These are phyloP conservation scores for Flaveria ramosissima DNA, from an alignment of 129 eudicot genomes.

Conservation along the genomic window DNA sequence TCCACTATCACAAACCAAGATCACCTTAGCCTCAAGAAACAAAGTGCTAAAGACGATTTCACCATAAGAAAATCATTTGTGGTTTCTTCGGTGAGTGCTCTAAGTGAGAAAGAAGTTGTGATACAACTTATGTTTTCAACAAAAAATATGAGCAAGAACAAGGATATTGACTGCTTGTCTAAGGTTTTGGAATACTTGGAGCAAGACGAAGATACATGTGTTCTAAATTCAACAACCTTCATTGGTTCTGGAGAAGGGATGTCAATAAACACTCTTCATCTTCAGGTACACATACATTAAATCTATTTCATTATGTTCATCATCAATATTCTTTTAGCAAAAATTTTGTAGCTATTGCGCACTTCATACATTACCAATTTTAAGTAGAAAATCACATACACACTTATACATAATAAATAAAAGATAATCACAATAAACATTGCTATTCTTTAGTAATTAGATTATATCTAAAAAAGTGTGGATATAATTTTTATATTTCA, in stretches of 20 bases:
- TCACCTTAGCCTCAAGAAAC: constrained; percentile 1
- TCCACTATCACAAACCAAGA: constrained; percentile 10
- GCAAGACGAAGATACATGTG: constrained; percentile 31
- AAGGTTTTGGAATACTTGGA: constrained; percentile 39
- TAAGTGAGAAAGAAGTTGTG: constrained; percentile 40
- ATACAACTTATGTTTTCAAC: constrained; percentile 42
- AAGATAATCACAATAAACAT: too few species aligned
- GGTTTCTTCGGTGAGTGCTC: constrained; percentile 22
- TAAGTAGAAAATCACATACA: too few species aligned
- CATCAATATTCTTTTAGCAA: too few species aligned
- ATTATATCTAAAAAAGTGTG: not conserved
- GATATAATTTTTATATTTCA: not conserved
- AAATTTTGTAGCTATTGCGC: too few species aligned
- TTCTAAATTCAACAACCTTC: constrained; percentile 39
- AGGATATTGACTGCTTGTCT: constrained; percentile 5
- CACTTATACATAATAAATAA: too few species aligned
- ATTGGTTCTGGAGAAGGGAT: constrained; percentile 32
- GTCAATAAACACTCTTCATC: constrained; percentile 41
- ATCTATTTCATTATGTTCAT: not conserved
- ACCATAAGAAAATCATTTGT: not conserved
- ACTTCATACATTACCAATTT: too few species aligned
- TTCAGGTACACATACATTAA: constrained; percentile 34
- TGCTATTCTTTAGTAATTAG: too few species aligned
- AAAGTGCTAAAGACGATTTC: not conserved
- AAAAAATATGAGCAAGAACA: constrained; percentile 9